phyloP scores from a whole-genome alignment of 106 monocot species.

The Hemerocallis citrina region DNA sequence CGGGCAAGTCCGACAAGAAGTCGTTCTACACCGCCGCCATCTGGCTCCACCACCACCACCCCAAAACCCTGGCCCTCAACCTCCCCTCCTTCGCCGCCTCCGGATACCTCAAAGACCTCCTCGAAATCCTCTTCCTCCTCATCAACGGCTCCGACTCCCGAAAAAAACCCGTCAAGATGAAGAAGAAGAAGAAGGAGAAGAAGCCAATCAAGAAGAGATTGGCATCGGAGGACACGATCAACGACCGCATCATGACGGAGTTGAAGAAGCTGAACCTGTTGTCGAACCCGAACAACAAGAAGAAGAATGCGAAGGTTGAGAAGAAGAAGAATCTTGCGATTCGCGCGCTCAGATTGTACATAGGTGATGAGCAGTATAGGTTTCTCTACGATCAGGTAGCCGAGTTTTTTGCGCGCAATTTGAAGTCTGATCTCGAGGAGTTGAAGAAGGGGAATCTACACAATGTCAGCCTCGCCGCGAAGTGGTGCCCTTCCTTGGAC shows the following conservation, averaged over 20 bases:
- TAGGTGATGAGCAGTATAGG: conserved; percentile 27
- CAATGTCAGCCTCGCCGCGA: conserved; percentile 42
- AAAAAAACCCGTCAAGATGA: conserved; percentile 6
- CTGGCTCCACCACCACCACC: conserved; percentile 42
- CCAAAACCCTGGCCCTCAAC: conserved; percentile 46
- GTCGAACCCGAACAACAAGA: neutral
- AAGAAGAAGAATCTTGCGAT: conserved; percentile 27
- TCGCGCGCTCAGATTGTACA: conserved; percentile 35
- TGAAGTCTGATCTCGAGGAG: conserved; percentile 29
- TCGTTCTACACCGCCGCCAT: conserved; percentile 38
- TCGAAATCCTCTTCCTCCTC: conserved; percentile 39
- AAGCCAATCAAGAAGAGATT: neutral
- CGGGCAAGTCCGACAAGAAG: conserved; percentile 30
- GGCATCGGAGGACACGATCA: no score
- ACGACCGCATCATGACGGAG: no score
- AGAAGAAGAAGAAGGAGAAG: neutral
- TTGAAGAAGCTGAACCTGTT: neutral
- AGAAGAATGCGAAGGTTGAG: neutral
- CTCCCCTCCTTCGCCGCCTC: conserved; percentile 16
- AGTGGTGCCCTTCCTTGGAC: conserved; percentile 71
- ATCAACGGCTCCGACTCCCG: conserved; percentile 18
- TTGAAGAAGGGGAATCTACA: conserved; percentile 16
- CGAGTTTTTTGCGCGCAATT: conserved; percentile 39
- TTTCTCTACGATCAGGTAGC: conserved; percentile 42
- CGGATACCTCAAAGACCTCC: conserved; percentile 49